Conservation (phyloP, 2,329 filamentous ascomycete species). For the Pseudocercospora vitis region DNA sequence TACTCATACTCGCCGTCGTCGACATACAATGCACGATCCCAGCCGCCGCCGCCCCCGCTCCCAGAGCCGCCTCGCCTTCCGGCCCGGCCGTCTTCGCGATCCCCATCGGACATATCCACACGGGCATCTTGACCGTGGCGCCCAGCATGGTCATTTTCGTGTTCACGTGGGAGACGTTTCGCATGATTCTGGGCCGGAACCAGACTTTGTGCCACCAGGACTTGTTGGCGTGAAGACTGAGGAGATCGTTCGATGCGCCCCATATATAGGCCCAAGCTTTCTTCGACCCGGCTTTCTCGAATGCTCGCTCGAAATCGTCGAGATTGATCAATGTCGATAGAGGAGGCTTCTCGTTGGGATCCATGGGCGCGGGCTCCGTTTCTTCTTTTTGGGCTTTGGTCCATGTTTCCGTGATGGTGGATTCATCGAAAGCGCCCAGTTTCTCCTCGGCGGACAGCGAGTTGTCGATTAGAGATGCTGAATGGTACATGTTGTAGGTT, state of each 20-base stretch:
- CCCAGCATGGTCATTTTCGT: slow-evolving; percentile 40
- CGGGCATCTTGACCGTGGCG: slow-evolving; percentile 37
- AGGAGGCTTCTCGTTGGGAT: slow-evolving; percentile 44
- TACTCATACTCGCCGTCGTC: slow-evolving; percentile 33
- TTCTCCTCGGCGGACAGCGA: slow-evolving; percentile 47
- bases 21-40: slow-evolving; percentile 38
- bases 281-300: slow-evolving; percentile 38
- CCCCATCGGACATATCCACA: slow-evolving; percentile 41
- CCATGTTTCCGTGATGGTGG: slow-evolving; percentile 35
- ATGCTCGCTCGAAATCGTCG: slow-evolving; percentile 49
- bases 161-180: slow-evolving; percentile 42
- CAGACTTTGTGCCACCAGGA: slow-evolving; percentile 46
- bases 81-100: slow-evolving; percentile 35
- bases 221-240: slow-evolving; percentile 48
- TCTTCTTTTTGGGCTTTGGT: slow-evolving; percentile 34
- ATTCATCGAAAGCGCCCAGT: slow-evolving; percentile 39
- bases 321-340: slow-evolving; percentile 50
- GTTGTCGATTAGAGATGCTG: slow-evolving; percentile 43
- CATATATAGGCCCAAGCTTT: slow-evolving; percentile 49
- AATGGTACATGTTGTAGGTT: slow-evolving; percentile 56
- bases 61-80: slow-evolving; percentile 39
- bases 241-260: slow-evolving; percentile 52
- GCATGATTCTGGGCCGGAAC: slow-evolving; percentile 51
- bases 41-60: slow-evolving; percentile 31
- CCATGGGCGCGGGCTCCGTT: slow-evolving; percentile 25